Conservation (phyloP, 202 grass and related monocot species). For the Cymbopogon flexuosus region DNA sequence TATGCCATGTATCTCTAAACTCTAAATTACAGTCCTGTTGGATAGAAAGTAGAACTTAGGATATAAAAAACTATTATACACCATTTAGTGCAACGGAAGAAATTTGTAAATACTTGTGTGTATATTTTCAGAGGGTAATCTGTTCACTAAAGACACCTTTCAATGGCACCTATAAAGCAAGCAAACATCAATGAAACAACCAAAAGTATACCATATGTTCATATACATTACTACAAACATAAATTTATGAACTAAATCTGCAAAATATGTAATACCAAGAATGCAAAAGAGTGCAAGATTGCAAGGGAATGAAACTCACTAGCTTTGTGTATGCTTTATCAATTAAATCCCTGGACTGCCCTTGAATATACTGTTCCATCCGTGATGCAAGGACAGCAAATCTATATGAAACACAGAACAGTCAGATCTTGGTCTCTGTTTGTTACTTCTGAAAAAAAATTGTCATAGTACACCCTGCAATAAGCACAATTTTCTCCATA, state of each 20-base stretch:
- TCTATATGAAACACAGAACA: slow-evolving; percentile 40
- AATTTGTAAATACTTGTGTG: not conserved
- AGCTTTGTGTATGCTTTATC: slow-evolving; percentile 96
- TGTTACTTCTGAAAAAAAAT: not conserved
- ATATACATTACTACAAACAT: not conserved
- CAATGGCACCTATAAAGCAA: not conserved
- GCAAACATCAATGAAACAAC: not conserved
- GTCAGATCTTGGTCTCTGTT: slow-evolving; percentile 11
- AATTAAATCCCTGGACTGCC: slow-evolving; percentile 95
- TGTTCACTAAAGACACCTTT: not conserved
- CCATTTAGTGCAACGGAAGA: not conserved
- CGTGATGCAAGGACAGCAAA: slow-evolving; percentile 96
- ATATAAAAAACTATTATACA: not conserved
- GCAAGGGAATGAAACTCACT: slow-evolving; percentile 48
- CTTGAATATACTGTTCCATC: slow-evolving; percentile 99
- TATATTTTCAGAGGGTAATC: not conserved
- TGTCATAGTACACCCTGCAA: not conserved
- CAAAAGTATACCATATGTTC: not conserved
- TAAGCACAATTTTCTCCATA: slow-evolving; percentile 12
- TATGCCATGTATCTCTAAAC: not conserved
- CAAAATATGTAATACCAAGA: slow-evolving; percentile 20
- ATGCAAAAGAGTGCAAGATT: slow-evolving; percentile 3
- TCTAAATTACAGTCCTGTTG: not conserved
- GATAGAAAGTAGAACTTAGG: not conserved
- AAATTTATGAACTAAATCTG: not conserved